phyloP scores from a whole-genome alignment of 129 eudicot genomes.

The Flaveria bidentis region DNA sequence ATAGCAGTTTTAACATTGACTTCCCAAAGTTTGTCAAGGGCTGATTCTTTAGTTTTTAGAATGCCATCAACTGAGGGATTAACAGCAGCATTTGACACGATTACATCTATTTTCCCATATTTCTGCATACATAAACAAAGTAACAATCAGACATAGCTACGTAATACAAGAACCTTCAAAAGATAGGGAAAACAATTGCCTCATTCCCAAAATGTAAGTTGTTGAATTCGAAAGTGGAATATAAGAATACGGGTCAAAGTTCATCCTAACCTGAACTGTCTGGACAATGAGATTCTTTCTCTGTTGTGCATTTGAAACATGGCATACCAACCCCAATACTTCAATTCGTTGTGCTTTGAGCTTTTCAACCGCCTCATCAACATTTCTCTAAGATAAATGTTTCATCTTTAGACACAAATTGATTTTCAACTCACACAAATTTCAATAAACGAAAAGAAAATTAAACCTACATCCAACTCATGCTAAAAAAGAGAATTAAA shows the following conservation, averaged over 20 bases:
- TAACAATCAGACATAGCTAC: background rate
- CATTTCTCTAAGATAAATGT: constrained; percentile 50
- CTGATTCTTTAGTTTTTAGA: constrained; percentile 67
- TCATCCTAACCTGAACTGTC: constrained; percentile 61
- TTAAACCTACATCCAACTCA: background rate
- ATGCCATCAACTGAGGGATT: constrained; percentile 72
- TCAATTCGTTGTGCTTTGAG: constrained; percentile 67
- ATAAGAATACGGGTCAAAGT: background rate
- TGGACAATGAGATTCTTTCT: constrained; percentile 73
- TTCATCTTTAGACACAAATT: background rate
- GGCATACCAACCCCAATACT: constrained; percentile 82
- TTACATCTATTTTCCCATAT: constrained; percentile 84
- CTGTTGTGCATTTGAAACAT: constrained; percentile 83
- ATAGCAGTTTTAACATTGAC: constrained; percentile 78
- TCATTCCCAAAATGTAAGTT: background rate
- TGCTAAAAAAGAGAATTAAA: background rate
- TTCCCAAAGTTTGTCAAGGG: constrained; percentile 94
- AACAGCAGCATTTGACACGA: constrained; percentile 95
- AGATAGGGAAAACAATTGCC: background rate
- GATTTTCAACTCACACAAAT: background rate
- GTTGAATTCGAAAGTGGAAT: background rate
- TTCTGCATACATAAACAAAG: constrained; percentile 49
- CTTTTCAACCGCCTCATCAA: constrained; percentile 80
- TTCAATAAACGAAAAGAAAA: too few species aligned
- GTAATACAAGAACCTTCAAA: background rate